Percentiles rank a stretch among this genome's conserved stretches.
Evolutionary conservation across 176 grass and related monocot genomes (phyloP).

Genomic region (Avena sativa): DNA sequence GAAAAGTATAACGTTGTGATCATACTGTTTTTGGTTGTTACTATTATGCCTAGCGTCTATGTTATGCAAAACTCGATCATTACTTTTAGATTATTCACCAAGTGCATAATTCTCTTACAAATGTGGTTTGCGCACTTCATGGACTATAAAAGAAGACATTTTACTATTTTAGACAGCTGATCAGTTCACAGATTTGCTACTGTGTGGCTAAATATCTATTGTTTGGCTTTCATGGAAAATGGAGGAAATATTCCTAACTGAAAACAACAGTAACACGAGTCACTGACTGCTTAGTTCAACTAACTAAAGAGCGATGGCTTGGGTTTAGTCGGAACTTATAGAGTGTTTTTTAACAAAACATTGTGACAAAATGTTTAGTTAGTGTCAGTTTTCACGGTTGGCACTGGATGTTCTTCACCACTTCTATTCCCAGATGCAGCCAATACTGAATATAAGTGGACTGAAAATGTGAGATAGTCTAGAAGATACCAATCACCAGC

Average conservation of each 20-base stretch:
- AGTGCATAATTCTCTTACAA: background rate
- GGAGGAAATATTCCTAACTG: constrained; percentile 21
- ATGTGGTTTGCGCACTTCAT: background rate
- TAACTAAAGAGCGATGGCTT: background rate
- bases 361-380: background rate
- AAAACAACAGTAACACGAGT: constrained; percentile 3
- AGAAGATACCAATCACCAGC: background rate
- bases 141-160: background rate
- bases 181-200: background rate
- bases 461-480: background rate
- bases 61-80: background rate
- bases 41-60: background rate
- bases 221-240: background rate
- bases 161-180: background rate
- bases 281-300: background rate
- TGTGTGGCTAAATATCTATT: background rate
- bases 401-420: background rate
- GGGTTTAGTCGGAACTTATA: background rate
- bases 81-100: background rate
- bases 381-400: background rate
- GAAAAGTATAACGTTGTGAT: background rate
- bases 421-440: background rate
- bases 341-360: background rate
- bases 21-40: constrained; percentile 7
- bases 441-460: background rate